Base-by-base conservation (phyloP, 2,329 filamentous ascomycete species). In the Talaromyces sp. region DNA sequence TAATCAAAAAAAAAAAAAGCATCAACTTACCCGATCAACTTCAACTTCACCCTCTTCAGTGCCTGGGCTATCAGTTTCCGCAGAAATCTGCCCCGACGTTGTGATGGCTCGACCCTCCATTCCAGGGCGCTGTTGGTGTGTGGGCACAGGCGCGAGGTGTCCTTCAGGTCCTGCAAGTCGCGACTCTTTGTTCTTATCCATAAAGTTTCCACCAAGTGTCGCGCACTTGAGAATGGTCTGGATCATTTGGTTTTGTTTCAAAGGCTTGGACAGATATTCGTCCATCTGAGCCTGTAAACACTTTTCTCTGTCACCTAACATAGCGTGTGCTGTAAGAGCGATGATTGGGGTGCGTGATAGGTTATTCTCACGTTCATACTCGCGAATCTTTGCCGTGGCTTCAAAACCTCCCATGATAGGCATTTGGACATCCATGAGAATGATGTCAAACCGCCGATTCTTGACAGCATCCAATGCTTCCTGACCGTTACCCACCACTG, bases 381-480 rank as follows among this genome's bases (percentile, higher is more conserved):
- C 93, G 73, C 95, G 88, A 70, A 99, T 99, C 82, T 97, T 97
- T 70, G 89, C 91, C 4, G 95, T 99, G 15, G 95, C 93, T 80
- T 99, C 95, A 75, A 99, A 98, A 52, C 95, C 95, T 75, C 95
- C 95, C 93, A 98, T 98, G 73, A 98, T 91, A n/a, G 95, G 95
- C 95, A 99, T 99, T 77, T 98, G 95, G 19, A 99, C 95, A 75
- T 99, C 95, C 95, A 99, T 99, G 58, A 99, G 85, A 69, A 99
- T 95, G 67, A 97, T 92, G 77, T 99, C 95, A 76, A 96, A 99
- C 75, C 92, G 90, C 80, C 90, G 94, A 75, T 89, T 87, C 83
- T 96, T 93, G 71, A 97, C 89, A n/a, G 91, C 89, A 74, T 97
- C 91, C 15, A 98, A 88, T 1, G 95, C 95, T 74, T 98, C 94